Base-by-base conservation (phyloP, 164 flowering plant genomes). In the Amborella trichopoda region DNA sequence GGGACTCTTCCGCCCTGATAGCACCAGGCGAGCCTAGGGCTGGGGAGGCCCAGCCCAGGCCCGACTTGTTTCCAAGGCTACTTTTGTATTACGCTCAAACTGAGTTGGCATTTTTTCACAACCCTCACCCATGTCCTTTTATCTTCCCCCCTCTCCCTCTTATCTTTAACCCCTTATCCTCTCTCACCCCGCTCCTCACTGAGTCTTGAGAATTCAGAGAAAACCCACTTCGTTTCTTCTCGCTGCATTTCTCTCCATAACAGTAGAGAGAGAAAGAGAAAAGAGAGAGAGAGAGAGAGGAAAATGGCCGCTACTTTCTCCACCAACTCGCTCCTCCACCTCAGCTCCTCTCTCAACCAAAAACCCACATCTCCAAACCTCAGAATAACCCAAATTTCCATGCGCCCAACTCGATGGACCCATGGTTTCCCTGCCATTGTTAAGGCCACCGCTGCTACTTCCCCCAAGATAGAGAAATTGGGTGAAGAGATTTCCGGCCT, bases 401-500 rank as follows among this genome's bases (percentile, higher is more conserved):
- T 11, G 4, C 22, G 36, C 46, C 27, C 33, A 46, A 48, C 37
- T 32, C 68, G 67, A 60, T 67, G 59, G 63, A 66, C 70, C n/a
- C 26, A 64, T 55, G 47, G 68, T 22, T 48, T 37, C 43, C 58
- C 71, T 51, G 68, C 74, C 8, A 81, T 83, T 6, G 24, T 73
- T 49, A 38, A 75, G 46, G 78, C 90, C 62, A 68, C 65, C 23
- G 68, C 66, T 6, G 76, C 73, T 5, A 18, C 22, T 4, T 67
- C 87, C 3, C 89, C 79, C 32, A 84, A 81, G 28, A 60, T 88
- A 44, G 75, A 63, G 40, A 54, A 66, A 4, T 67, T 88, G 39
- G 91, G 86, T 13, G 41, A 53, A 5, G 70, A 72, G 21, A 68
- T 86, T 62, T 62, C 81, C 45, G 39, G 44, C 54, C 75, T 86